Evolutionary conservation across 768 basidiomycete genomes (phyloP), one percentile per base, ranked within the genome.

Genomic region (Chalciporus piperatus): DNA sequence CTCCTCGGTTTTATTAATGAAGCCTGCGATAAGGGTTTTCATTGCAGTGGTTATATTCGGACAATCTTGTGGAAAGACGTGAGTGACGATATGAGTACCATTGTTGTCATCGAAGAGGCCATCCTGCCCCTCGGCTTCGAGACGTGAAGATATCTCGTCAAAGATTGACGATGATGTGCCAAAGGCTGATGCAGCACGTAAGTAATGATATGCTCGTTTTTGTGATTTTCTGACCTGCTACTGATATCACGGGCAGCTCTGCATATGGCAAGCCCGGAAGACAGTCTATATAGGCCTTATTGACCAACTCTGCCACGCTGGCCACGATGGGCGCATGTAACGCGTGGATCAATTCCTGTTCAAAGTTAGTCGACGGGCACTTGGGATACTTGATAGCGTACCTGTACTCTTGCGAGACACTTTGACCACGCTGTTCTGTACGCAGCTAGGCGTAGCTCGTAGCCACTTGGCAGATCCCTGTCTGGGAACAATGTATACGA

Each of bases 41-140:
- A 89, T 84, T 23, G 76, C 73, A 8, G 71, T 65, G 11, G 70
- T 60, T 20, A 87, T 46, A 44, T 74, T 88, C 1, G 71, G 55
- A 48, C 82, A 83, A 48, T 89, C 84, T 28, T 71, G 70, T 2
- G 85, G 79, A 55, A 82, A 76, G 9, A 89, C 65, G 59, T 84
- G 83, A 5, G 70, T 69, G 16, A 78, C 70, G 1, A 69, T 64
- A 60, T 68, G 63, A 30, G 42, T 45, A 16, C 63, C 38, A 37
- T 32, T 41, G 44, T 49, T 27, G 22, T 49, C 50, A 33, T 53
- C 65, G 42, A 69, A 52, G 22, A 60, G 64, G 12, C 42, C 60
- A 35, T 69, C 60, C 16, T 50, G 55, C 14, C 52, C 61, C 46
- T 60, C 60, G 19, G 52, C 40, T 51, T 74, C 72, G 6, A 80